These are phyloP conservation scores for Paxillus rubicundulus DNA, from an alignment of 768 basidiomycete species.

Conservation along the genomic window DNA sequence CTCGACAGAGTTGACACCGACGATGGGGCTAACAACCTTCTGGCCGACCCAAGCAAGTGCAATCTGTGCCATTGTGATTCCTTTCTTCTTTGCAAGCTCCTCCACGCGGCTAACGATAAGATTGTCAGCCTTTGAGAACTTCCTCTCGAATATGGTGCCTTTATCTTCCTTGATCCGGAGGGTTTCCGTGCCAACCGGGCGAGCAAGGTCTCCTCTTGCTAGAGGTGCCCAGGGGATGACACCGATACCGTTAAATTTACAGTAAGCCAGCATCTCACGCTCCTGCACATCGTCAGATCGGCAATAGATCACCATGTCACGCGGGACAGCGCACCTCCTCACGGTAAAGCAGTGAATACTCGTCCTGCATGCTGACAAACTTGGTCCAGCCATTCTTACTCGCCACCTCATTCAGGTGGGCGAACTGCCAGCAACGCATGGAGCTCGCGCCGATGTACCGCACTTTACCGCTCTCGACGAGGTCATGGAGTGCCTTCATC, in stretches of 20 bases:
- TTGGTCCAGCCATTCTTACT: conserved; percentile 46
- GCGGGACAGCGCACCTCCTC: conserved; percentile 38
- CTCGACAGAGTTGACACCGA: conserved; percentile 36
- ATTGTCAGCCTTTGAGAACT: conserved; percentile 28
- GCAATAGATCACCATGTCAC: neutral
- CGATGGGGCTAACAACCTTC: conserved; percentile 46
- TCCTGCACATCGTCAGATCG: conserved; percentile 30
- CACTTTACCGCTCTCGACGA: conserved; percentile 47
- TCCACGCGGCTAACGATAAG: conserved; percentile 40
- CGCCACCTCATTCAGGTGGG: conserved; percentile 44
- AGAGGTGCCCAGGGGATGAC: conserved; percentile 53
- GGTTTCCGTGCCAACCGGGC: conserved; percentile 32
- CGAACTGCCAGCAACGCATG: conserved; percentile 47
- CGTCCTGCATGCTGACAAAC: conserved; percentile 56
- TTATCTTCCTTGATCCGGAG: conserved; percentile 10
- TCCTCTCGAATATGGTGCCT: conserved; percentile 25
- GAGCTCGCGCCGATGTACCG: conserved; percentile 51
- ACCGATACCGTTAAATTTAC: conserved; percentile 49
- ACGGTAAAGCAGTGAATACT: conserved; percentile 53
- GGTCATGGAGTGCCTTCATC: conserved; percentile 51
- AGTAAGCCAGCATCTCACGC: conserved; percentile 44
- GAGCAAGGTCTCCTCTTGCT: conserved; percentile 36
- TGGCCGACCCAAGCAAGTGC: conserved; percentile 41
- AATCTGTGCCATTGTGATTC: conserved; percentile 43
- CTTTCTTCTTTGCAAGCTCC: conserved; percentile 39